phyloP scores from a whole-genome alignment of 306 rosid genomes.

The Prunus armeniaca region DNA sequence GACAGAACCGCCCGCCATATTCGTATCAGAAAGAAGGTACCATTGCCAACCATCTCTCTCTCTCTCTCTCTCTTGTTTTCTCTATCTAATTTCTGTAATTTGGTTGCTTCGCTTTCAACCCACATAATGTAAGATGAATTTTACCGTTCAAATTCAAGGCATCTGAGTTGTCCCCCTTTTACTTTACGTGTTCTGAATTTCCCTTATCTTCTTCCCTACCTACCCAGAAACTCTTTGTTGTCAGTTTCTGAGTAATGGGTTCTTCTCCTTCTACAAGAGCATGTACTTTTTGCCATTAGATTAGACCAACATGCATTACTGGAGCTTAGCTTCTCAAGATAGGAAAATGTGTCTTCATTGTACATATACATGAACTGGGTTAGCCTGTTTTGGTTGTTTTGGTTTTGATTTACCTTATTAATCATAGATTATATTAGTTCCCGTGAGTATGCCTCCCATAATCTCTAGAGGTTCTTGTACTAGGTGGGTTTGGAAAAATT shows the following conservation, averaged over 20 bases:
- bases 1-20: slow-evolving; percentile 70
- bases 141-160: neutral
- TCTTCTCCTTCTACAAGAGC: neutral
- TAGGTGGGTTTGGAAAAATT: neutral
- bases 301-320: neutral
- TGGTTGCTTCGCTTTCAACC: neutral
- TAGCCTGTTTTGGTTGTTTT: neutral
- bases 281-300: neutral
- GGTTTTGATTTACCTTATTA: too few relatives aligned
- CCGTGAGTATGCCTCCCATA: neutral
- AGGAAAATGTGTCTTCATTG: neutral
- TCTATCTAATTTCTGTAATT: neutral
- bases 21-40: slow-evolving; percentile 63
- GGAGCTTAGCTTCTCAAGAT: neutral
- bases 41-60: slow-evolving; percentile 3
- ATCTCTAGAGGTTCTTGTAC: neutral
- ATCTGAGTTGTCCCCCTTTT: neutral
- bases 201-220: neutral
- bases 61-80: neutral
- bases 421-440: neutral
- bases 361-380: neutral
- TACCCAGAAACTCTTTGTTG: neutral
- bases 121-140: neutral
- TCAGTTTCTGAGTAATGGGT: neutral
- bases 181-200: neutral